Evolutionary conservation across 345 rosid genomes (phyloP).

Genomic region (Populus deltoides): DNA sequence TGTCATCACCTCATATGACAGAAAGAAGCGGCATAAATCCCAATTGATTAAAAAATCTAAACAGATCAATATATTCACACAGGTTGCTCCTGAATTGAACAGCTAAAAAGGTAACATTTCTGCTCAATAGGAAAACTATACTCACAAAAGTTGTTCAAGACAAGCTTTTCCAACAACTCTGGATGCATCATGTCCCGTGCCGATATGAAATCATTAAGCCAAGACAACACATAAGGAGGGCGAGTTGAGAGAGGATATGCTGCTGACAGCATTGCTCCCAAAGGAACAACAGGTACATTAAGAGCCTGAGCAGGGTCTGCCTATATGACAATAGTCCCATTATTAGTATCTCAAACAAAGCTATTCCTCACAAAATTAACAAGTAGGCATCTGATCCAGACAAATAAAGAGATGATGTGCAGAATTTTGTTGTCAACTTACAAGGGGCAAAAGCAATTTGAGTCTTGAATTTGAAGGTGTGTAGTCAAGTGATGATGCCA

Average conservation of each 20-base stretch:
- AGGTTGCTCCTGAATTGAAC: neutral
- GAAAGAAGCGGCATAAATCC: neutral
- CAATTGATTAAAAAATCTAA: neutral
- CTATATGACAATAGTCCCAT: slow-evolving; percentile 40
- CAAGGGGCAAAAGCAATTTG: slow-evolving; percentile 85
- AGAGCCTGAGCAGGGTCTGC: slow-evolving; percentile 97
- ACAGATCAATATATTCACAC: neutral
- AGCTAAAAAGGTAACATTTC: neutral
- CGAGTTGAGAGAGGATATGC: slow-evolving; percentile 79
- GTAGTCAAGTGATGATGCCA: slow-evolving; percentile 94
- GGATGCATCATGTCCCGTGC: slow-evolving; percentile 98
- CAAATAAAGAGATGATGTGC: slow-evolving; percentile 6
- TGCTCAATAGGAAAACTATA: slow-evolving; percentile 9
- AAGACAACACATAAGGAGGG: slow-evolving; percentile 80
- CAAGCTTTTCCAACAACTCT: slow-evolving; percentile 79
- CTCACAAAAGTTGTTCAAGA: slow-evolving; percentile 92
- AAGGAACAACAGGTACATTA: slow-evolving; percentile 89
- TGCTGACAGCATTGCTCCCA: slow-evolving; percentile 79
- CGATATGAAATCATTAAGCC: slow-evolving; percentile 84
- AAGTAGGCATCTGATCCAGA: slow-evolving; percentile 8
- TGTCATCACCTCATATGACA: neutral
- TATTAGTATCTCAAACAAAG: slow-evolving; percentile 14
- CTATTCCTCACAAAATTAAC: slow-evolving; percentile 7
- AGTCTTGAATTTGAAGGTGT: slow-evolving; percentile 76
- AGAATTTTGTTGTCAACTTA: slow-evolving; percentile 35